Base-by-base conservation (phyloP, 129 eudicot genomes). In the Escallonia herrerae region DNA sequence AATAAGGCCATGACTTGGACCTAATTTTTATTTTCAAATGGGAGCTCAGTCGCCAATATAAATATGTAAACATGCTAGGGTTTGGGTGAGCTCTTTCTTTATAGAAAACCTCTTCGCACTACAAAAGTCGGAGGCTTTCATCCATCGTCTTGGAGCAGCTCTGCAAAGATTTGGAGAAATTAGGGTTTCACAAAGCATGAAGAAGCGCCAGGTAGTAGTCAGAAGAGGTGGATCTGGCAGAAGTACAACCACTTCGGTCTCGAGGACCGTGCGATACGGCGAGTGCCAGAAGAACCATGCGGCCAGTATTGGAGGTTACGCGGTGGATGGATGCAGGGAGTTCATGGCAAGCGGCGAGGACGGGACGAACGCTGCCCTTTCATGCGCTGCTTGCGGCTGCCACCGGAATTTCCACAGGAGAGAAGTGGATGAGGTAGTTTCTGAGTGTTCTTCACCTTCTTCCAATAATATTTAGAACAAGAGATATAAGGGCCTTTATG, bases 351-450 rank as follows among this genome's bases (percentile, higher is more conserved):
- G 86, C 14, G 97, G 96, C 3, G 75, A 58, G 14, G 86, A 85
- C 45, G 90, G 90, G 33, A 83, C 96, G 0, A 37, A 58, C 43
- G 87, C 70, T 0, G 89, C 86, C 0, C 80, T 86, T 6, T 42
- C 63, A n/a, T 86, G 97, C 44, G 97, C 97, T 14, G 97, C 97
- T 52, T 90, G 97, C 50, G 89, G 89, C 60, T 90, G 97, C 72
- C 97, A 90, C 79, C 76, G 97, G 84, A 90, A 78, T 64, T 90
- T 90, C 60, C 97, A 90, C 53, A 67, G 86, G 70, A 83, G 86
- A 69, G 84, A 83, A 70, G 72, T 76, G 15, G 82, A 74, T 60
- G 95, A 82, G 76, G 93, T 78, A 40, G 78, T 78, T 48, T 75
- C 63, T 66, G 94, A 89, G 60, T 74, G 77, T 59, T 86, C 91